Evolutionary conservation across 345 rosid species (phyloP).

Genomic region (Excoecaria agallocha): DNA sequence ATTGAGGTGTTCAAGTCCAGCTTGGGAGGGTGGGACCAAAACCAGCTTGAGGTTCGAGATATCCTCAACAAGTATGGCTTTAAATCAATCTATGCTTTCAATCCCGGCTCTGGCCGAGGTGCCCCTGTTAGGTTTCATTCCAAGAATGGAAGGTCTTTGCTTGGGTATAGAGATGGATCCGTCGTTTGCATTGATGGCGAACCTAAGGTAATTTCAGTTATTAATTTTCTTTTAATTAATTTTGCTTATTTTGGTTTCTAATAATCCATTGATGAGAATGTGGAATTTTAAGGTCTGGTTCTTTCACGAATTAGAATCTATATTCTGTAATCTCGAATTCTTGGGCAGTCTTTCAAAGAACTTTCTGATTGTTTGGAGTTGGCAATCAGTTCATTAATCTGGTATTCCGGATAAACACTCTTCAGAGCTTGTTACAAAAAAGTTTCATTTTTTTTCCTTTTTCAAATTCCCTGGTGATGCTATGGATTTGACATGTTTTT

Average conservation of each 20-base stretch:
- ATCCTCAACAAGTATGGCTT: constrained; percentile 68
- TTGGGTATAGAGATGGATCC: constrained; percentile 70
- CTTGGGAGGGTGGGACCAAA: constrained; percentile 78
- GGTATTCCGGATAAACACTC: too few relatives aligned
- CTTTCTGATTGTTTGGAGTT: not conserved
- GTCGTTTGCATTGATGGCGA: constrained; percentile 76
- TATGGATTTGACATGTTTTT: not conserved
- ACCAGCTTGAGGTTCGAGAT: constrained; percentile 82
- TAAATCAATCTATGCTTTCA: constrained; percentile 75
- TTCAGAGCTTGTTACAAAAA: not conserved
- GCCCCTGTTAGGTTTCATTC: constrained; percentile 65
- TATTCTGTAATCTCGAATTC: too few relatives aligned
- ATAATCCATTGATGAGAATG: not conserved
- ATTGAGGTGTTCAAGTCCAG: constrained; percentile 68
- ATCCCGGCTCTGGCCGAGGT: constrained; percentile 59
- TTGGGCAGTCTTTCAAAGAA: too few relatives aligned
- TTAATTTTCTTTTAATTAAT: not conserved
- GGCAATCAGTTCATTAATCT: not conserved
- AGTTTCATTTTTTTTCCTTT: not conserved
- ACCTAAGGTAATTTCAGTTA: constrained; percentile 49
- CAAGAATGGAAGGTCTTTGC: constrained; percentile 74
- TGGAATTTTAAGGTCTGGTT: not conserved
- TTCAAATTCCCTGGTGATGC: not conserved
- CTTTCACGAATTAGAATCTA: too few relatives aligned
- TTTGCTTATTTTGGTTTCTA: too few relatives aligned